Evolutionary conservation across 257 asterid genomes (phyloP).

Genomic region (Solanum lycopersicoides): DNA sequence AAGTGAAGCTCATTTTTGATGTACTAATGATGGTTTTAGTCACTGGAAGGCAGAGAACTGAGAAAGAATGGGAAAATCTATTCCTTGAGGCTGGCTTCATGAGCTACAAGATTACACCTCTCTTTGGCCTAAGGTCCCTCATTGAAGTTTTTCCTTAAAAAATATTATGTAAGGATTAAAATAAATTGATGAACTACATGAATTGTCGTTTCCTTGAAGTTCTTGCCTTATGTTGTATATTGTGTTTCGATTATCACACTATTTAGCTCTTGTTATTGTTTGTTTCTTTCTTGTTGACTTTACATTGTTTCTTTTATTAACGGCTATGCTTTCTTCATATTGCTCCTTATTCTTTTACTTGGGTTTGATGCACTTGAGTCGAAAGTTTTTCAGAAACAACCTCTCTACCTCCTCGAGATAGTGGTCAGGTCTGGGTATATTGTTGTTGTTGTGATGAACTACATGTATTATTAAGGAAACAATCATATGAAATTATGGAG

Average conservation of each 20-base stretch:
- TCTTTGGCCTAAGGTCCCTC: conserved; percentile 2
- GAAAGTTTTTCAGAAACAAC: too few species aligned
- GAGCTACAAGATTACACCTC: neutral
- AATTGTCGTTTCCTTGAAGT: neutral
- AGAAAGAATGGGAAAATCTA: conserved; percentile 2
- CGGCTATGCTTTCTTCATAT: neutral
- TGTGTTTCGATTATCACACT: neutral
- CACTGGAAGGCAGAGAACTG: conserved; percentile 4
- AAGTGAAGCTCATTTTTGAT: conserved; percentile 2
- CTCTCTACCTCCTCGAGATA: neutral
- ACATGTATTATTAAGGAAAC: neutral
- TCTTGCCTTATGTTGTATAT: neutral
- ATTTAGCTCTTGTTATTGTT: neutral
- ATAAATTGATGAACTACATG: neutral
- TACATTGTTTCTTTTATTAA: neutral
- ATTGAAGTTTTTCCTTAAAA: conserved; percentile 12
- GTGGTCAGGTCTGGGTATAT: neutral
- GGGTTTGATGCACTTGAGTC: neutral
- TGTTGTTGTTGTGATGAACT: neutral
- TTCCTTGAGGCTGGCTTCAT: conserved; percentile 5
- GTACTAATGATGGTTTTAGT: neutral
- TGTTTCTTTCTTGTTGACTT: neutral
- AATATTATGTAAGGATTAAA: neutral
- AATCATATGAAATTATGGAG: neutral
- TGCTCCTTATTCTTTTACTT: neutral